Evolutionary conservation across 768 basidiomycete species (phyloP).

Genomic region (Hemileccinum impolitum): DNA sequence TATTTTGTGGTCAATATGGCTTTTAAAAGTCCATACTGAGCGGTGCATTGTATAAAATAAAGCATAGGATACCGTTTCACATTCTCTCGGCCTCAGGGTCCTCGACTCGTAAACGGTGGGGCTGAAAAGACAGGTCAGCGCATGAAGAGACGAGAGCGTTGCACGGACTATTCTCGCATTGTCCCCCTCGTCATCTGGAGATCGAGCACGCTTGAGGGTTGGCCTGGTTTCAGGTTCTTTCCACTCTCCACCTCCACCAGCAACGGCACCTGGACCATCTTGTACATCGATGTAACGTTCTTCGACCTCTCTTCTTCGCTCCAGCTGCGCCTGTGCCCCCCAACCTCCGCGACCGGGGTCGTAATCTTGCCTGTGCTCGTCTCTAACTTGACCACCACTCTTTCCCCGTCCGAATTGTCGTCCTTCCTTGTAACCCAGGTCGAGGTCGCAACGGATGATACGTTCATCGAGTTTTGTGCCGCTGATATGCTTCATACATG

Average conservation of each 20-base stretch:
- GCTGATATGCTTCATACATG: constrained; percentile 89
- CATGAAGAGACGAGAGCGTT: neutral
- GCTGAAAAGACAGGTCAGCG: constrained; percentile 34
- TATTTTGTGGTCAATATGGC: constrained; percentile 13
- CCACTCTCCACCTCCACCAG: constrained; percentile 84
- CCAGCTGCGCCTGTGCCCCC: constrained; percentile 85
- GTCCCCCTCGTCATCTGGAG: constrained; percentile 76
- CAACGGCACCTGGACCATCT: constrained; percentile 77
- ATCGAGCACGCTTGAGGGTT: constrained; percentile 66
- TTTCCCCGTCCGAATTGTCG: constrained; percentile 97
- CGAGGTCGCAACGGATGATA: constrained; percentile 96
- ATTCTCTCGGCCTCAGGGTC: constrained; percentile 68
- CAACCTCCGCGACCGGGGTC: constrained; percentile 95
- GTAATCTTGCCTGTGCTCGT: constrained; percentile 96
- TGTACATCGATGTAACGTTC: constrained; percentile 82
- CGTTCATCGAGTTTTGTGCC: constrained; percentile 99
- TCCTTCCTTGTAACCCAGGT: constrained; percentile 94
- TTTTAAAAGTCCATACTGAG: constrained; percentile 14
- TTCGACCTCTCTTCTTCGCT: constrained; percentile 78
- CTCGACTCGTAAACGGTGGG: constrained; percentile 58
- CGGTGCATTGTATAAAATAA: constrained; percentile 20
- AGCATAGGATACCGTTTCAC: constrained; percentile 37
- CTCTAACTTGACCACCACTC: constrained; percentile 93
- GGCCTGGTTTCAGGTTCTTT: constrained; percentile 55
- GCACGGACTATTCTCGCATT: constrained; percentile 50